phyloP scores from a whole-genome alignment of 2,329 filamentous ascomycete genomes.

The Nemania sp. region DNA sequence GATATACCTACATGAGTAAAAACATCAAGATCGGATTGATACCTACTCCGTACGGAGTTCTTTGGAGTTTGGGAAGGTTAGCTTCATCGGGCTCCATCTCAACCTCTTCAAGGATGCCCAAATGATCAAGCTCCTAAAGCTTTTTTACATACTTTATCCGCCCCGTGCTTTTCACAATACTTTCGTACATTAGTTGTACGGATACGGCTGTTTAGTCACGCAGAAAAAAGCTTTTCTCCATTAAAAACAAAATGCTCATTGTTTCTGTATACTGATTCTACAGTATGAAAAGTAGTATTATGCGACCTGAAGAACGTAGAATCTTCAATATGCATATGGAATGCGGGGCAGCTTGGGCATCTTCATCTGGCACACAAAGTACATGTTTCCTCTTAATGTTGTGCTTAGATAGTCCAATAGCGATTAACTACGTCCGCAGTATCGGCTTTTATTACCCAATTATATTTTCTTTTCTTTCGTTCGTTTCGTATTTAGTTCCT shows the following conservation, averaged over 20 bases:
- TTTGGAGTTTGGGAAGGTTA: neutral
- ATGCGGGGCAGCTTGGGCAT: conserved; percentile 21
- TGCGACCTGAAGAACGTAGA: too few relatives aligned
- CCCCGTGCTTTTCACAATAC: neutral
- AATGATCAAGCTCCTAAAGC: neutral
- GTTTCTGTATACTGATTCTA: too few relatives aligned
- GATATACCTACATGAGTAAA: neutral
- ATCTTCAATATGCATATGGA: neutral
- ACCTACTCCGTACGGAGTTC: neutral
- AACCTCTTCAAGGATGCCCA: conserved; percentile 9
- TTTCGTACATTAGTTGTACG: too few relatives aligned
- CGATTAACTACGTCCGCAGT: neutral
- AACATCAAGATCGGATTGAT: neutral
- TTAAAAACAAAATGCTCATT: too few relatives aligned
- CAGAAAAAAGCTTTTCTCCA: too few relatives aligned
- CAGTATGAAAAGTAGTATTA: too few relatives aligned
- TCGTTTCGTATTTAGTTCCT: neutral
- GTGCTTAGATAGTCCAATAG: conserved; percentile 11
- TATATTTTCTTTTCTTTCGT: neutral
- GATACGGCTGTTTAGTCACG: too few relatives aligned
- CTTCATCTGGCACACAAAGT: too few relatives aligned
- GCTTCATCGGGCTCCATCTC: conserved; percentile 13
- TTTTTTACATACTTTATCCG: conserved; percentile 8
- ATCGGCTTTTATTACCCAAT: neutral
- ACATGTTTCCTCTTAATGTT: conserved; percentile 15